phyloP scores from a whole-genome alignment of 345 rosid genomes.

The Leavenworthia alabamica region DNA sequence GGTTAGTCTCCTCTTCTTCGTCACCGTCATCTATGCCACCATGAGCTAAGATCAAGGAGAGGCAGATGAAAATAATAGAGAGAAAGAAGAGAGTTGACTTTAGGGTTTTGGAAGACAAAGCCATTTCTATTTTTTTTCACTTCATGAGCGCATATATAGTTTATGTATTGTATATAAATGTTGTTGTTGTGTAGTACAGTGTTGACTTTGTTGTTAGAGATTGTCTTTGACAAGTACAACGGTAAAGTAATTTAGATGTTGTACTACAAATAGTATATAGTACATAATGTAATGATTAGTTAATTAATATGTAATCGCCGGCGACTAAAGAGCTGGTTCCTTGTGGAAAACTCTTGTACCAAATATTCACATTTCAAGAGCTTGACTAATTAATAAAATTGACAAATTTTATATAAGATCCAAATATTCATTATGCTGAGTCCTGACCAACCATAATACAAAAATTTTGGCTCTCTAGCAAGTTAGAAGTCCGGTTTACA shows the following conservation, averaged over 20 bases:
- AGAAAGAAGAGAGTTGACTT: constrained; percentile 44
- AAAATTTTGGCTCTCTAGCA: background rate
- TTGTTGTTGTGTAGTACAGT: constrained; percentile 29
- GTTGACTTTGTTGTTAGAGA: constrained; percentile 20
- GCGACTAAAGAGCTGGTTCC: constrained; percentile 13
- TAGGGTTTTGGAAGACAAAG: constrained; percentile 24
- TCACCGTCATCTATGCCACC: constrained; percentile 32
- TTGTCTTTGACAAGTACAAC: constrained; percentile 23
- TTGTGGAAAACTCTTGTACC: background rate
- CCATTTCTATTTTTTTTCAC: constrained; percentile 17
- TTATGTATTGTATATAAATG: background rate
- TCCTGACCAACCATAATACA: background rate
- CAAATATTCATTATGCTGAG: background rate
- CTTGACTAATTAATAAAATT: background rate
- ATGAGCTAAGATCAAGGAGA: constrained; percentile 37
- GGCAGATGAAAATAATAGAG: constrained; percentile 33
- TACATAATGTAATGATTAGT: background rate
- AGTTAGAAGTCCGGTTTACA: background rate
- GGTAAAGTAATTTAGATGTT: constrained; percentile 6
- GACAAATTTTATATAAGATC: background rate
- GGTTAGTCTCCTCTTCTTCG: constrained; percentile 11
- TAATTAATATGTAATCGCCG: background rate
- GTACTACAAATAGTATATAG: constrained; percentile 19
- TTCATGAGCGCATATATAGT: constrained; percentile 6
- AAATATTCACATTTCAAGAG: background rate